Base-by-base conservation (phyloP, 2,329 filamentous ascomycete species). In the Fusarium verticillioides region DNA sequence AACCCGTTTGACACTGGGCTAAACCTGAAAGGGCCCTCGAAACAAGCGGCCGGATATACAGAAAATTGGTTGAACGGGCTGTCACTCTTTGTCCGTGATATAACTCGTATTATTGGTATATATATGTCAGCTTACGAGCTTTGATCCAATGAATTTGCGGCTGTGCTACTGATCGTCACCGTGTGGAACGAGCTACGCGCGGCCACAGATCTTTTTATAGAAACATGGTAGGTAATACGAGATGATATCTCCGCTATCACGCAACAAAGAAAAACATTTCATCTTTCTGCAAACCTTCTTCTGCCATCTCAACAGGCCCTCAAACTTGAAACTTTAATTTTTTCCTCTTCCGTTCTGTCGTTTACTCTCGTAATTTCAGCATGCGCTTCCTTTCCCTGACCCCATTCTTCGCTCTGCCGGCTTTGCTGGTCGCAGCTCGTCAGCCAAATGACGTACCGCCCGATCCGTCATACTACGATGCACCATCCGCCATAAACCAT, bases 191-290 rank as follows among this genome's bases (percentile, higher is more conserved):
- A 54, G 26, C 66, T 46, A 69, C 65, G 50, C 66, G 66, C 63
- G 65, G 63, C 65, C 49, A 46, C 2, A 2, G 7, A 7, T 70
- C 66, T 69, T 69, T 69, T 69, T 69, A 69, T 69, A 69, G 66
- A 19, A 69, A 69, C 66, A 49, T 11, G 1, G n/a, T 57, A 32
- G 12, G 40, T 58, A 49, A 49, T 58, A 58, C 54, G 54, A 58
- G 32, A 28, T 49, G 15, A 37, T 11, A 37, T 58, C 54, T 58
- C 54, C 54, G 54, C 54, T n/a, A 46, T 58, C 32, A 58, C 40
- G 54, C 40, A 37, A 58, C 23, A 37, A 49, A n/a, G 19, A 30
- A 58, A 58, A 49, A 34, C 39, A 58, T 19, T 21, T 21, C 3
- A 9, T n/a, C 10, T 36, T n/a, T 7, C 9, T 7, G 6, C 19